Evolutionary conservation across 2,329 filamentous ascomycete genomes (phyloP).

Genomic region (Endothia cerciana): DNA sequence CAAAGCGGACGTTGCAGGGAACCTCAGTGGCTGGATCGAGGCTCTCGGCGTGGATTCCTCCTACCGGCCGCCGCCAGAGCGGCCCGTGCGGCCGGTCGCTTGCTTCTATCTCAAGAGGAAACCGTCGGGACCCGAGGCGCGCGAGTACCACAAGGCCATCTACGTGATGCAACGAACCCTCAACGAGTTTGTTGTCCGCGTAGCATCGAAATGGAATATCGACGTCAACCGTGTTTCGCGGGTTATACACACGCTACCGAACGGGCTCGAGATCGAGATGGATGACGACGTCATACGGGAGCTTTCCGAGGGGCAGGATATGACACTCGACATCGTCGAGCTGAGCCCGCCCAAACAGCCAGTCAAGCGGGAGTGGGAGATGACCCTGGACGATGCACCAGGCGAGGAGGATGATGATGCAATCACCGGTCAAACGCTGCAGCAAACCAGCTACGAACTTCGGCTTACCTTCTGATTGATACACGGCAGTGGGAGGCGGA

Average conservation of each 20-base stretch:
- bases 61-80: conserved; percentile 80
- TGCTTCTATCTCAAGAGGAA: conserved; percentile 80
- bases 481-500: conserved; percentile 11
- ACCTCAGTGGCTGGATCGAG: conserved; percentile 83
- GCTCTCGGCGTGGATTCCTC: conserved; percentile 85
- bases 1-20: conserved; percentile 64
- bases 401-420: conserved; percentile 41
- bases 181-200: conserved; percentile 71
- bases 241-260: conserved; percentile 71
- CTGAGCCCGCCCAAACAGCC: conserved; percentile 39
- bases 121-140: conserved; percentile 52
- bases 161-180: conserved; percentile 81
- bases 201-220: conserved; percentile 80
- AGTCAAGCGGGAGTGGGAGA: conserved; percentile 64
- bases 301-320: conserved; percentile 88
- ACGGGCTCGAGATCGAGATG: conserved; percentile 80
- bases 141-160: conserved; percentile 78
- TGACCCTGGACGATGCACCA: conserved; percentile 54
- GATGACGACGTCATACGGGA: conserved; percentile 89
- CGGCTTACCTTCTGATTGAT: conserved; percentile 50
- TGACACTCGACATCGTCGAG: conserved; percentile 71
- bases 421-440: conserved; percentile 36
- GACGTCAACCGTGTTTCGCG: conserved; percentile 73
- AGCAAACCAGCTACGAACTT: conserved; percentile 46
- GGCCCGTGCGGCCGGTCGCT: conserved; percentile 72